Percentiles rank a stretch among this genome's conserved stretches.
Conservation (phyloP, 2,329 filamentous ascomycete species). For the Myriosclerotinia curreyana region DNA sequence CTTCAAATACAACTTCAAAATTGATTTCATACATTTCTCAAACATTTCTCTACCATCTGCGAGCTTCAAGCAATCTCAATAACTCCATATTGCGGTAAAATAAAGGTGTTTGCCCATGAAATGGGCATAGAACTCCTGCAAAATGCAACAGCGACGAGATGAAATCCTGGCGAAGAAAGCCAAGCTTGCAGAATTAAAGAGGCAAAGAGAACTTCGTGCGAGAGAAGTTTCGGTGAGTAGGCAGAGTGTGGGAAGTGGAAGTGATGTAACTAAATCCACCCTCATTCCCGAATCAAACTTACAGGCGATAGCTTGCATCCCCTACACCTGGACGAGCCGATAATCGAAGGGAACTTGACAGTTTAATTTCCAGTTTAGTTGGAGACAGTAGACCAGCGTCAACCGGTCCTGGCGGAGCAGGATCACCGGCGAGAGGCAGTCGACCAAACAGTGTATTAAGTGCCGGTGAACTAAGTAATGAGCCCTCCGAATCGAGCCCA, state of each 20-base stretch:
- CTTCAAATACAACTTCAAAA: constrained; percentile 4
- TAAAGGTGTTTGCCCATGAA: constrained; percentile 25
- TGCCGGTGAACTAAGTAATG: constrained; percentile 74
- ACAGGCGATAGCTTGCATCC: constrained; percentile 56
- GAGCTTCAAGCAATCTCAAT: not conserved
- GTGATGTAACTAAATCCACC: constrained; percentile 59
- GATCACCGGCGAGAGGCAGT: constrained; percentile 69
- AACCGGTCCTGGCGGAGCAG: constrained; percentile 59
- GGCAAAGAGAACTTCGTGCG: constrained; percentile 79
- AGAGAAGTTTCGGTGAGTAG: constrained; percentile 70
- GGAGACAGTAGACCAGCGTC: constrained; percentile 63
- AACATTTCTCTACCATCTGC: not conserved
- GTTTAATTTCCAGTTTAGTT: constrained; percentile 77
- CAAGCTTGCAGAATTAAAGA: constrained; percentile 93
- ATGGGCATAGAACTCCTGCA: constrained; percentile 34
- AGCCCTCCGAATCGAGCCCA: constrained; percentile 59
- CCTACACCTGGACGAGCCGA: constrained; percentile 68
- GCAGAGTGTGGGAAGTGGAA: constrained; percentile 63
- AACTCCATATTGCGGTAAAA: constrained; percentile 13
- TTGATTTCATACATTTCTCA: constrained; percentile 1
- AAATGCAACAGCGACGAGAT: constrained; percentile 72
- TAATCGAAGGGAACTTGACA: constrained; percentile 74
- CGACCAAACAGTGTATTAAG: constrained; percentile 85
- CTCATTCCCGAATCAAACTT: constrained; percentile 33
- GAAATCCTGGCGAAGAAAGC: constrained; percentile 97